phyloP scores from a whole-genome alignment of 2,329 filamentous ascomycete genomes.

The Monosporascus sp. region DNA sequence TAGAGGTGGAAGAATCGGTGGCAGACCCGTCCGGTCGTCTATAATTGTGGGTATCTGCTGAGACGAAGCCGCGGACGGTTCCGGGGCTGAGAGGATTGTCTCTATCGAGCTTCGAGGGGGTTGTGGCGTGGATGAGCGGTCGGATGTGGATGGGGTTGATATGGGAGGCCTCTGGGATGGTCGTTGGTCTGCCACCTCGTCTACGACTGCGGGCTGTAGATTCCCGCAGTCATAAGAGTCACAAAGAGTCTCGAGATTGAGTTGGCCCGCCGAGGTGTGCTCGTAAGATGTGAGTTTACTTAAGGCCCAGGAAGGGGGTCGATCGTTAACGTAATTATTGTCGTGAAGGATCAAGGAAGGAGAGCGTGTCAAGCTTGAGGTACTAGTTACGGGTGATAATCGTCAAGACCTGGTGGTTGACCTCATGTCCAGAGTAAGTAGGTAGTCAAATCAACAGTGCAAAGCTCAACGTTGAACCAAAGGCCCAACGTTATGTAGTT shows the following conservation, averaged over 20 bases:
- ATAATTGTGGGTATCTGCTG: conserved; percentile 14
- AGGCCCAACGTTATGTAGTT: too few relatives aligned
- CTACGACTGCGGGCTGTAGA: conserved; percentile 35
- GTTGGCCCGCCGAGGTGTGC: too few relatives aligned
- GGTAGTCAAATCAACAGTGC: background rate
- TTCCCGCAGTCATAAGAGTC: conserved; percentile 30
- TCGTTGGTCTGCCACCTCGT: conserved; percentile 69
- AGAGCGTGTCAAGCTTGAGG: background rate
- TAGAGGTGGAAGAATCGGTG: conserved; percentile 2
- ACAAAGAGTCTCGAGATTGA: too few relatives aligned
- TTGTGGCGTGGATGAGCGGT: conserved; percentile 57
- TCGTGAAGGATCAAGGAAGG: too few relatives aligned
- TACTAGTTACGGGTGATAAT: background rate
- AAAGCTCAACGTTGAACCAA: background rate
- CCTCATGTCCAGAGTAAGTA: background rate
- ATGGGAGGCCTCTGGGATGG: conserved; percentile 39
- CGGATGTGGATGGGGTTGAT: conserved; percentile 60
- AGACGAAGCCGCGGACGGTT: conserved; percentile 12
- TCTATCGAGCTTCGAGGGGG: conserved; percentile 42
- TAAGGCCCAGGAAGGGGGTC: too few relatives aligned
- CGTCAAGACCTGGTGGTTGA: background rate
- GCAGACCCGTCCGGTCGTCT: conserved; percentile 5
- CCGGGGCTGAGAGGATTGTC: conserved; percentile 39
- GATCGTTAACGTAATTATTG: too few relatives aligned
- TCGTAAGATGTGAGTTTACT: too few relatives aligned